phyloP scores from a whole-genome alignment of 2,329 filamentous ascomycete species.

The Trematosphaeria pertusa region DNA sequence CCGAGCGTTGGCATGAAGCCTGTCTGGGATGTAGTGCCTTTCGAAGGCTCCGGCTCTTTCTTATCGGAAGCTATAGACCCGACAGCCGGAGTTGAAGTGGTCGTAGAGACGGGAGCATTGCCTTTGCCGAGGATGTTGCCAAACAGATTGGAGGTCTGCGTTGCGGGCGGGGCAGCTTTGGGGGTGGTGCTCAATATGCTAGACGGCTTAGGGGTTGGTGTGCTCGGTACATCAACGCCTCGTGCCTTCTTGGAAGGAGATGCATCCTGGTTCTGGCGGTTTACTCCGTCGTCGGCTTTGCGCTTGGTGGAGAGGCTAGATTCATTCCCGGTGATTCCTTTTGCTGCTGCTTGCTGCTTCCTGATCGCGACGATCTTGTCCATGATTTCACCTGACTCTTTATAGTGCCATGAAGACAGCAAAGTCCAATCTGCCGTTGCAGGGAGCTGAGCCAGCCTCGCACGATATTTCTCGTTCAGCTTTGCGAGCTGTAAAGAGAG shows the following conservation, averaged over 20 bases:
- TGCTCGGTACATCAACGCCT: constrained; percentile 21
- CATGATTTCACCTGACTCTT: constrained; percentile 33
- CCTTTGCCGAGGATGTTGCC: constrained; percentile 14
- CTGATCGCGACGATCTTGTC: constrained; percentile 36
- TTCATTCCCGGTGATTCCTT: constrained; percentile 41
- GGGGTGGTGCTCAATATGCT: constrained; percentile 20
- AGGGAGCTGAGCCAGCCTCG: constrained; percentile 31
- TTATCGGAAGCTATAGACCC: constrained; percentile 1
- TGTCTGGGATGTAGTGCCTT: constrained; percentile 6
- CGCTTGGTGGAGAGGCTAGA: constrained; percentile 43
- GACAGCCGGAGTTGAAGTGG: background rate
- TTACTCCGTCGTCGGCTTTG: constrained; percentile 27
- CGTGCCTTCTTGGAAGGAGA: constrained; percentile 36
- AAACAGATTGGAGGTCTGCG: constrained; percentile 16
- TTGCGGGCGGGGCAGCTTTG: constrained; percentile 16
- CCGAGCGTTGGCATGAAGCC: constrained; percentile 23
- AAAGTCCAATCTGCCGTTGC: constrained; percentile 37
- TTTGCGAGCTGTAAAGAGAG: constrained; percentile 29
- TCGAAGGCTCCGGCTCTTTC: constrained; percentile 2
- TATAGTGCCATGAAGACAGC: constrained; percentile 40
- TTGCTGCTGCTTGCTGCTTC: constrained; percentile 36
- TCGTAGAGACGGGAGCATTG: background rate
- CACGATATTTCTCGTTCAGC: constrained; percentile 37
- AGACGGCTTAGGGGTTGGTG: constrained; percentile 29
- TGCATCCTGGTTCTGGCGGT: constrained; percentile 19